A percentile compares a stretch with the other conserved stretches of the same genome.
Conservation (phyloP, 2,329 filamentous ascomycete species). For the Neophaeococcomyces mojaviensis region DNA sequence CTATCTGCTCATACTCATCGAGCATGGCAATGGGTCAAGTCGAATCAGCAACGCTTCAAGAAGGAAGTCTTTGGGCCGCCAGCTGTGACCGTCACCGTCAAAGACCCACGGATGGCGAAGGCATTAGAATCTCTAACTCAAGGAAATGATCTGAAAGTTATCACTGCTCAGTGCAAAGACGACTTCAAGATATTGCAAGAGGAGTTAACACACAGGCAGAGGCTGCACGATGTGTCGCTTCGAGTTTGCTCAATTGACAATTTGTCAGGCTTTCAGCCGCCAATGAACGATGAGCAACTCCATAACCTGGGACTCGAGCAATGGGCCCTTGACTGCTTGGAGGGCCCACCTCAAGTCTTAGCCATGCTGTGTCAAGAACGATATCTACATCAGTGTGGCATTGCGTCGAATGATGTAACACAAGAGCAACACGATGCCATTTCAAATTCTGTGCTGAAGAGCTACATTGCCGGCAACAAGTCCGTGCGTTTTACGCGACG, state of each 20-base stretch:
- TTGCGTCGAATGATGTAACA: constrained; percentile 55
- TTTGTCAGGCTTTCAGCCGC: constrained; percentile 49
- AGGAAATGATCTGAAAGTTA: constrained; percentile 47
- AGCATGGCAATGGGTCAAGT: constrained; percentile 76
- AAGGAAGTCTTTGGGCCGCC: constrained; percentile 74
- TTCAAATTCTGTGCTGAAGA: constrained; percentile 49
- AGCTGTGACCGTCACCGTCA: constrained; percentile 71
- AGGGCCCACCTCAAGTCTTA: constrained; percentile 74
- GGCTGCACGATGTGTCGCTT: constrained; percentile 63
- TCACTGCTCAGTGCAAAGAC: constrained; percentile 67
- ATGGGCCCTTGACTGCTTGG: constrained; percentile 70
- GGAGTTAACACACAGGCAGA: constrained; percentile 56
- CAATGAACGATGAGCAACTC: constrained; percentile 51
- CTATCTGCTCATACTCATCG: constrained; percentile 56
- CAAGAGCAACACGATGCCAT: constrained; percentile 64
- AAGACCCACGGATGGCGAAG: constrained; percentile 59
- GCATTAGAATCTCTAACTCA: constrained; percentile 53
- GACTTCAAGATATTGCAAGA: constrained; percentile 69
- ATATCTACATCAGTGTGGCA: constrained; percentile 60
- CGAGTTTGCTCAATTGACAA: constrained; percentile 39
- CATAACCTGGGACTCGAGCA: constrained; percentile 61
- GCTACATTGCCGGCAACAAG: constrained; percentile 63
- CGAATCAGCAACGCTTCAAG: constrained; percentile 62
- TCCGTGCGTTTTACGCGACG: constrained; percentile 61
- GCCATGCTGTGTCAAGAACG: constrained; percentile 78